phyloP scores from a whole-genome alignment of 169 alveolate genomes.

The Plasmodium yoelii region DNA sequence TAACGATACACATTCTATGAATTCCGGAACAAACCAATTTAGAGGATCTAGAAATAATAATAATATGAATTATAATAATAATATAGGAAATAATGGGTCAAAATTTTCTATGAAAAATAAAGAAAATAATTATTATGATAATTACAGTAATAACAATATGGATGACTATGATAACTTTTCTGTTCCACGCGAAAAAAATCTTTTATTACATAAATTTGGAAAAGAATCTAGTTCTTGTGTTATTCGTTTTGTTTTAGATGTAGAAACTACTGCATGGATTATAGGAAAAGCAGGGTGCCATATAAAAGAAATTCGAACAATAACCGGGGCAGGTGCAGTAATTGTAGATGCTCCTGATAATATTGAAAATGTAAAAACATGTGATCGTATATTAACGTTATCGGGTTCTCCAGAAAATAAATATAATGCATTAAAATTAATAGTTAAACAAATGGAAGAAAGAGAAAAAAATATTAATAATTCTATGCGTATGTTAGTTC shows the following conservation, averaged over 20 bases:
- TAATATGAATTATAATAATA: background rate
- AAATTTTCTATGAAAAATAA: slow-evolving; percentile 43
- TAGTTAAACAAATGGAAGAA: slow-evolving; percentile 75
- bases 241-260: slow-evolving; percentile 65
- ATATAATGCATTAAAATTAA: slow-evolving; percentile 67
- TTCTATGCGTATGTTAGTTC: slow-evolving; percentile 74
- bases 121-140: slow-evolving; percentile 36
- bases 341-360: slow-evolving; percentile 71
- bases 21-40: background rate
- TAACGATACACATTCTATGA: background rate
- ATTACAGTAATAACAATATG: background rate
- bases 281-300: slow-evolving; percentile 70
- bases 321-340: slow-evolving; percentile 76
- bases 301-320: slow-evolving; percentile 61
- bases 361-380: slow-evolving; percentile 68
- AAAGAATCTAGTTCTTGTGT: slow-evolving; percentile 64
- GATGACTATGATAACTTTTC: slow-evolving; percentile 48
- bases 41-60: slow-evolving; percentile 8
- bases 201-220: slow-evolving; percentile 44
- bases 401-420: slow-evolving; percentile 74
- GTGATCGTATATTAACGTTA: slow-evolving; percentile 70
- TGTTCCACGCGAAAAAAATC: slow-evolving; percentile 52
- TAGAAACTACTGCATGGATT: slow-evolving; percentile 75
- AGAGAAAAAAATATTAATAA: slow-evolving; percentile 68
- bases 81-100: background rate